Evolutionary conservation across 106 monocot genomes (phyloP).

Genomic region (Cymbidium sinense): DNA sequence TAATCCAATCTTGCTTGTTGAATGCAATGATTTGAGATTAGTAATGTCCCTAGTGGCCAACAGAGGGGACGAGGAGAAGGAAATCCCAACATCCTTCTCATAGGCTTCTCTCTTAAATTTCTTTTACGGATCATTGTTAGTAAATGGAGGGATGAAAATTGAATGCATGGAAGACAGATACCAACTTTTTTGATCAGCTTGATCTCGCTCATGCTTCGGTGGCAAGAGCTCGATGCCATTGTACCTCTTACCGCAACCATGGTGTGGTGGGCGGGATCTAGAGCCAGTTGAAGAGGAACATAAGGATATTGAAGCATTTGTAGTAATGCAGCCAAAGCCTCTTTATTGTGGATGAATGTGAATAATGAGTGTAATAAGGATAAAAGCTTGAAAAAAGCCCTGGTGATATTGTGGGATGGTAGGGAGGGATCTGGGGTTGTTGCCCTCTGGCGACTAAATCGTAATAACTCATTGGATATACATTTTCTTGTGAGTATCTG

Average conservation of each 20-base stretch:
- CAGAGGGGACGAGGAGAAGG: constrained; percentile 4
- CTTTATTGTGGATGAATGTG: constrained; percentile 25
- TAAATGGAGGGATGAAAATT: background rate
- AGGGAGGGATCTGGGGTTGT: constrained; percentile 33
- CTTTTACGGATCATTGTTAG: background rate
- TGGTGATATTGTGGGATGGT: constrained; percentile 22
- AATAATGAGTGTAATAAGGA: constrained; percentile 40
- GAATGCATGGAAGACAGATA: constrained; percentile 1
- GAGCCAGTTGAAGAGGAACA: constrained; percentile 33
- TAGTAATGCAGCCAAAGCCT: constrained; percentile 26
- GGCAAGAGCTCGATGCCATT: constrained; percentile 2
- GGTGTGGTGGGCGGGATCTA: constrained; percentile 8
- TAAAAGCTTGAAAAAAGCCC: constrained; percentile 30
- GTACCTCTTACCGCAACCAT: background rate
- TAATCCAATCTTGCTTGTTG: background rate
- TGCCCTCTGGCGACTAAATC: constrained; percentile 23
- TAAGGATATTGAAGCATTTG: constrained; percentile 61
- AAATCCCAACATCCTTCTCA: background rate
- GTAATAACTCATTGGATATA: constrained; percentile 53
- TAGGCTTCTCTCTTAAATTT: background rate
- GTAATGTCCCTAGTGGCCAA: background rate
- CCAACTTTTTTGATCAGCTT: background rate
- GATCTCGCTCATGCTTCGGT: constrained; percentile 1
- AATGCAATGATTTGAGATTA: background rate
- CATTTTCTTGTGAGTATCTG: constrained; percentile 45